Percentiles rank a stretch among this genome's conserved stretches.
Evolutionary conservation across 768 basidiomycete species (phyloP).

Genomic region (Boletellus sp.): DNA sequence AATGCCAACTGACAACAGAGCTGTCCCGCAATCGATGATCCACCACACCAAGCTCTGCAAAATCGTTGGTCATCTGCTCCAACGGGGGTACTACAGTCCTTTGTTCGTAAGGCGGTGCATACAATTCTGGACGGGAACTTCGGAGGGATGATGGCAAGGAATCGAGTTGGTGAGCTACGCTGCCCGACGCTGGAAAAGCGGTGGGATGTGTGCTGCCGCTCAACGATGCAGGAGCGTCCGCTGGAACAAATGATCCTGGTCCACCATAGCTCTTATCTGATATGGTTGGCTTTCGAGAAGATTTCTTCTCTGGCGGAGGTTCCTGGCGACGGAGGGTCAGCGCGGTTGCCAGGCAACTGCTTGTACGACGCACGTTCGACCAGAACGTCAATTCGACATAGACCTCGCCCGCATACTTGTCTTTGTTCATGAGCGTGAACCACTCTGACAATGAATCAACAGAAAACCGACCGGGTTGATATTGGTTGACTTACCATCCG

Average conservation of each 20-base stretch:
- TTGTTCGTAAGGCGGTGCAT: slow-evolving; percentile 71
- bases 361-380: slow-evolving; percentile 65
- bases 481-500: slow-evolving; percentile 68
- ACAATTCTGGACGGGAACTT: slow-evolving; percentile 63
- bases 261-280: slow-evolving; percentile 69
- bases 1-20: slow-evolving; percentile 46
- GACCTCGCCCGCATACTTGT: slow-evolving; percentile 92
- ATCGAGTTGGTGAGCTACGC: slow-evolving; percentile 41
- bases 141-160: slow-evolving; percentile 59
- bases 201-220: slow-evolving; percentile 20
- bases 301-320: slow-evolving; percentile 71
- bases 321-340: slow-evolving; percentile 45
- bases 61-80: slow-evolving; percentile 58
- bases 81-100: slow-evolving; percentile 39
- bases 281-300: slow-evolving; percentile 45
- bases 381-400: slow-evolving; percentile 97
- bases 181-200: slow-evolving; percentile 13
- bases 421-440: slow-evolving; percentile 88
- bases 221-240: slow-evolving; percentile 32
- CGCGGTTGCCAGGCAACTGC: background rate
- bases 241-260: slow-evolving; percentile 69
- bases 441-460: slow-evolving; percentile 60
- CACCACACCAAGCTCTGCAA: slow-evolving; percentile 60
- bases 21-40: slow-evolving; percentile 52
- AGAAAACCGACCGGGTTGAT: slow-evolving; percentile 2